Evolutionary conservation across 805 yeast genomes (phyloP).

Genomic region (Candida succiphila): DNA sequence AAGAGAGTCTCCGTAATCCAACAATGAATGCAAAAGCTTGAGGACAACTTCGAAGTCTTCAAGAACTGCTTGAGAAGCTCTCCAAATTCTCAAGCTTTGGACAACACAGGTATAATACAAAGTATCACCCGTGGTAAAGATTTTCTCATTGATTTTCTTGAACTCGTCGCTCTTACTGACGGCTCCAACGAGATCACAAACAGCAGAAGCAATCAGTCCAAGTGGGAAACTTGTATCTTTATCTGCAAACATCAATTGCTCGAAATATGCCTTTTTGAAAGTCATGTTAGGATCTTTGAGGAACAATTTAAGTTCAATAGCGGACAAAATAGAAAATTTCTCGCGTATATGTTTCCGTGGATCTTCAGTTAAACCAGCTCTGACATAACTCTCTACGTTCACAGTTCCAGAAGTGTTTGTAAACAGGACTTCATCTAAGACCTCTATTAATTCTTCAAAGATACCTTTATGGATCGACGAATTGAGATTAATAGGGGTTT

Average conservation of each 20-base stretch:
- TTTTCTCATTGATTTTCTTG: slow-evolving; percentile 28
- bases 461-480: slow-evolving; percentile 29
- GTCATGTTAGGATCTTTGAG: slow-evolving; percentile 46
- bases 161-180: slow-evolving; percentile 11
- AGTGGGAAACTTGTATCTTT: slow-evolving; percentile 42
- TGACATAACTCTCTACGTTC: slow-evolving; percentile 31
- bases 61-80: slow-evolving; percentile 42
- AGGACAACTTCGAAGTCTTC: slow-evolving; percentile 44
- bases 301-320: slow-evolving; percentile 45
- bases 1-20: slow-evolving; percentile 15
- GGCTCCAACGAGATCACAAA: slow-evolving; percentile 18
- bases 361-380: slow-evolving; percentile 36
- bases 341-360: slow-evolving; percentile 32
- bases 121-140: slow-evolving; percentile 38
- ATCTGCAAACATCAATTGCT: slow-evolving; percentile 54
- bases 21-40: slow-evolving; percentile 30
- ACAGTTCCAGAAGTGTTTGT: slow-evolving; percentile 33
- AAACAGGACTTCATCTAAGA: slow-evolving; percentile 26
- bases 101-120: slow-evolving; percentile 48
- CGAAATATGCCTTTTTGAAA: slow-evolving; percentile 52
- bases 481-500: slow-evolving; percentile 26
- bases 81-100: slow-evolving; percentile 55
- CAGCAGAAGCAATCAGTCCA: slow-evolving; percentile 23
- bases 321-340: slow-evolving; percentile 37
- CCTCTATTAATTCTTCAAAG: slow-evolving; percentile 28